Evolutionary conservation across 2,329 filamentous ascomycete species (phyloP).

Genomic region (Aspergillus pseudoviridinutans): DNA sequence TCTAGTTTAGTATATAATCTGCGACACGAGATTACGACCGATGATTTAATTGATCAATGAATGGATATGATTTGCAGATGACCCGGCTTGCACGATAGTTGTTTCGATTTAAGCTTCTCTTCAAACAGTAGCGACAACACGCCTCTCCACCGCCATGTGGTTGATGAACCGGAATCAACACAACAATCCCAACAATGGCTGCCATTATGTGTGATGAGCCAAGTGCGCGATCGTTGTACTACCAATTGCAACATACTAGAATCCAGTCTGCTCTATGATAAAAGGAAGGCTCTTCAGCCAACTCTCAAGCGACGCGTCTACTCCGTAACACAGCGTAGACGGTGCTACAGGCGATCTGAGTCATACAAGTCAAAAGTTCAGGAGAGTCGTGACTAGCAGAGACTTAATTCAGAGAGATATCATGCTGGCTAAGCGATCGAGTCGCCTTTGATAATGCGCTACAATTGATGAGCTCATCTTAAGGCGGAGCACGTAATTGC

Average conservation of each 20-base stretch:
- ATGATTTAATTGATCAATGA: background rate
- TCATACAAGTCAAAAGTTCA: background rate
- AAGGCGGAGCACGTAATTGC: constrained; percentile 7
- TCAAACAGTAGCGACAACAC: too few relatives aligned
- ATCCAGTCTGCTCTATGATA: too few relatives aligned
- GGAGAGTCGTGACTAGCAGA: too few relatives aligned
- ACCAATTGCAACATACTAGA: background rate
- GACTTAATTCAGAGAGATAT: background rate
- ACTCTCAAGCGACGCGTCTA: too few relatives aligned
- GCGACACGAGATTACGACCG: background rate
- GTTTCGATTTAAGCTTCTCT: too few relatives aligned
- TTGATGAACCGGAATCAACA: too few relatives aligned
- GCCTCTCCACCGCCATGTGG: too few relatives aligned
- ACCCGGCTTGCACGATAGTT: background rate
- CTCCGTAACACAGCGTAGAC: too few relatives aligned
- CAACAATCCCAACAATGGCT: too few relatives aligned
- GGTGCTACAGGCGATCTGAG: background rate
- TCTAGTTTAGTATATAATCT: constrained; percentile 11
- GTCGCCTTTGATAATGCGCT: too few relatives aligned
- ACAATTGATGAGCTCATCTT: constrained; percentile 9
- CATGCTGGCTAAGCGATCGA: background rate
- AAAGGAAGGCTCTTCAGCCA: too few relatives aligned
- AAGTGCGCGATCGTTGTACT: background rate
- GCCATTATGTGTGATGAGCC: too few relatives aligned
- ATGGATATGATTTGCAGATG: background rate